Conservation (phyloP, 495 filamentous ascomycete genomes). For the Corynascus novoguineensis region DNA sequence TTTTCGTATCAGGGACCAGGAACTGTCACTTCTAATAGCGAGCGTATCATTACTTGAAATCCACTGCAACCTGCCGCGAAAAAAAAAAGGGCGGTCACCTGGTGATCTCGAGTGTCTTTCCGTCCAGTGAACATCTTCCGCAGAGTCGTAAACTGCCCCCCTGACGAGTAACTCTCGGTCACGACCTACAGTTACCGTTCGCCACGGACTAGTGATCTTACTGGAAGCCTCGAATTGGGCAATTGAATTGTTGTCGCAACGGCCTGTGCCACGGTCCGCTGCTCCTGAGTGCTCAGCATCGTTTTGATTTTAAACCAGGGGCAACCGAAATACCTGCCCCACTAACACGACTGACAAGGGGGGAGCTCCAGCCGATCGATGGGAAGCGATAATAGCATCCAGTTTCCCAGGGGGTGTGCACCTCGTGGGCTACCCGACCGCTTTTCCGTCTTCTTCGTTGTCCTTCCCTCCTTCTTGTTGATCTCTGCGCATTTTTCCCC, state of each 20-base stretch:
- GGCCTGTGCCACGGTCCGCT: constrained; percentile 9
- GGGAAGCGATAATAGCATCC: constrained; percentile 25
- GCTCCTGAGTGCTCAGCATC: constrained; percentile 15
- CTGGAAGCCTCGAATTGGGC: background rate
- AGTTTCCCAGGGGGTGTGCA: constrained; percentile 9
- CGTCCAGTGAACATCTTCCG: no score
- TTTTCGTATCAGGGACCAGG: no score
- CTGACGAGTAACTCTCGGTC: background rate
- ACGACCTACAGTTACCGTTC: no score
- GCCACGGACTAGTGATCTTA: no score
- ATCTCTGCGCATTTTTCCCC: background rate
- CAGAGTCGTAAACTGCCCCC: background rate
- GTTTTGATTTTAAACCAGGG: constrained; percentile 15
- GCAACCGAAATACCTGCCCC: constrained; percentile 15
- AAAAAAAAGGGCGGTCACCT: no score
- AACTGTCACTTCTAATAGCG: no score
- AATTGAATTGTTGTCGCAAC: background rate
- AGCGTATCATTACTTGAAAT: no score
- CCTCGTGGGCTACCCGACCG: constrained; percentile 4
- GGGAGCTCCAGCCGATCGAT: constrained; percentile 8
- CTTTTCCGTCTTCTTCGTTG: background rate
- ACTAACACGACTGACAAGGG: constrained; percentile 22
- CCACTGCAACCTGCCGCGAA: background rate
- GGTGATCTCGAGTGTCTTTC: no score
- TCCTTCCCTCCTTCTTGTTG: constrained; percentile 6